Evolutionary conservation across 2,329 filamentous ascomycete species (phyloP).

Genomic region (Sclerotinia minor): DNA sequence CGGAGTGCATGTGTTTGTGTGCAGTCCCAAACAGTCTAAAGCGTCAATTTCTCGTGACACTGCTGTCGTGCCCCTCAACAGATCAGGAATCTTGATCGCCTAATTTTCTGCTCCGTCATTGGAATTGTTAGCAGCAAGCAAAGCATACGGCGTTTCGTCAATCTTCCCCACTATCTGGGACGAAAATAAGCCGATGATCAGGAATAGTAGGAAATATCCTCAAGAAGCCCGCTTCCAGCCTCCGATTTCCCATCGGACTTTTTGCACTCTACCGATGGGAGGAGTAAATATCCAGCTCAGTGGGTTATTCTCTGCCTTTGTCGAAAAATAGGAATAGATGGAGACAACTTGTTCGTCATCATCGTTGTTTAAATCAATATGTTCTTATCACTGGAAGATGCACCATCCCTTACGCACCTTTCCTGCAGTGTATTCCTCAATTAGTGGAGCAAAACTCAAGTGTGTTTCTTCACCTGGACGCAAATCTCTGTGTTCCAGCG

Average conservation of each 20-base stretch:
- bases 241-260: slow-evolving; percentile 1
- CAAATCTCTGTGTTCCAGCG: neutral
- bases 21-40: neutral
- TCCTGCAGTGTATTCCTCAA: neutral
- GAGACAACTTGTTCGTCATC: neutral
- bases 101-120: neutral
- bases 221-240: slow-evolving; percentile 2
- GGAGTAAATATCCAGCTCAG: neutral
- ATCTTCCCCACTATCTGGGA: neutral
- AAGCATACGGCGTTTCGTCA: neutral
- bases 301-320: neutral
- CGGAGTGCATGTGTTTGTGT: neutral
- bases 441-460: neutral
- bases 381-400: neutral
- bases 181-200: slow-evolving; percentile 2
- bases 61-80: neutral
- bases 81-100: neutral
- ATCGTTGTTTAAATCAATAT: neutral
- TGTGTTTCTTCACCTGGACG: neutral
- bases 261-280: slow-evolving; percentile 7
- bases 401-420: neutral
- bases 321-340: neutral
- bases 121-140: neutral
- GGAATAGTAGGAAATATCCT: neutral
- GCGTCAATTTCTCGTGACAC: neutral